A percentile compares a stretch with the other conserved stretches of the same genome.
phyloP scores from a whole-genome alignment of 768 basidiomycete species.

The Auriscalpium orientale region DNA sequence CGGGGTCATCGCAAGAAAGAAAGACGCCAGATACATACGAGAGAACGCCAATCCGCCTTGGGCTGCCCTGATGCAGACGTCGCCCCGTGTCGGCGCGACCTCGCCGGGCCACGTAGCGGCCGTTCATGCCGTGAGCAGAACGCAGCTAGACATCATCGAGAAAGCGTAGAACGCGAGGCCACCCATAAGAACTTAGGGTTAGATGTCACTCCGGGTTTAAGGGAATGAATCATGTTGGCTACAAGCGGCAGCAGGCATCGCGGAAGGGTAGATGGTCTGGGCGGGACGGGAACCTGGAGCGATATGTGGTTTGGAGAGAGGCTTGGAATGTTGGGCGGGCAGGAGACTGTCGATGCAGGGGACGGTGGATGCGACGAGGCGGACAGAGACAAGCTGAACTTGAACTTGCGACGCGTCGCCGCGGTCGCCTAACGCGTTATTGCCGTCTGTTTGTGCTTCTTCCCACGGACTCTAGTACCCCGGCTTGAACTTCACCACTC shows the following conservation, averaged over 20 bases:
- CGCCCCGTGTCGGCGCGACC: background rate
- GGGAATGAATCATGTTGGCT: slow-evolving; percentile 12
- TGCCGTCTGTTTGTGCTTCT: no score
- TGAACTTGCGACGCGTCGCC: no score
- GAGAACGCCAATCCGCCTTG: no score
- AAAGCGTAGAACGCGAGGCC: slow-evolving; percentile 1
- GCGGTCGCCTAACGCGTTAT: no score
- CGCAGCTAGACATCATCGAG: background rate
- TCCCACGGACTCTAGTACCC: no score
- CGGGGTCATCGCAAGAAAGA: slow-evolving; percentile 10
- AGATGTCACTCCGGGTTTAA: slow-evolving; percentile 11
- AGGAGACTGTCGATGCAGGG: no score
- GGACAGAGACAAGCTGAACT: no score
- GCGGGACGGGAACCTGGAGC: slow-evolving; percentile 8
- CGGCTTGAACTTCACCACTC: no score
- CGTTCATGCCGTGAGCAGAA: background rate
- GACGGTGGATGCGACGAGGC: no score
- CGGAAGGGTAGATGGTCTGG: background rate
- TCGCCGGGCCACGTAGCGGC: background rate
- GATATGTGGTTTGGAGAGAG: slow-evolving; percentile 3
- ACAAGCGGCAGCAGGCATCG: slow-evolving; percentile 1
- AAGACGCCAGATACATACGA: background rate
- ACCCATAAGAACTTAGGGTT: slow-evolving; percentile 11
- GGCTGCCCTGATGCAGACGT: slow-evolving; percentile 2
- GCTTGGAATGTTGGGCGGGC: background rate